phyloP scores from a whole-genome alignment of 192 early-diverging fungal species.

The Podochytrium sp. region DNA sequence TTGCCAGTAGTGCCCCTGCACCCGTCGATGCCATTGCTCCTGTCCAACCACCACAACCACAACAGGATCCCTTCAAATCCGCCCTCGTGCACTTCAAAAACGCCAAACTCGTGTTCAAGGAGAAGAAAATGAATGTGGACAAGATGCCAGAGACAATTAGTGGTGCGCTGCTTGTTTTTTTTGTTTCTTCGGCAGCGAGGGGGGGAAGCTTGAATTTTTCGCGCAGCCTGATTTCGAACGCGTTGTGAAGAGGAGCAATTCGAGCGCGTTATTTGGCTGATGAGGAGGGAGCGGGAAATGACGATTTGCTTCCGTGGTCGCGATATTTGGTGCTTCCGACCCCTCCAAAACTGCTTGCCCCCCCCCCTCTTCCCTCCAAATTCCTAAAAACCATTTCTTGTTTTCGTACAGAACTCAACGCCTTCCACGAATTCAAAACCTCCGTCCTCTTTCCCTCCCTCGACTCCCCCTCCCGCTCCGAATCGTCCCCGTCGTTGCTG shows the following conservation, averaged over 20 bases:
- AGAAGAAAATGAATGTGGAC: slow-evolving; percentile 12
- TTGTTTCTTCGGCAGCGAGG: no score
- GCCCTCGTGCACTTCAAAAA: slow-evolving; percentile 9
- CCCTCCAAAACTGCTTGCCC: not conserved
- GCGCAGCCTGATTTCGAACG: no score
- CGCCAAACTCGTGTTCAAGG: slow-evolving; percentile 25
- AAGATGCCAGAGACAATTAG: slow-evolving; percentile 1
- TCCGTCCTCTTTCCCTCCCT: no score
- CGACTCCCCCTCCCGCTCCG: no score
- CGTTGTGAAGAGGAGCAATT: no score
- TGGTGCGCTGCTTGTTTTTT: not conserved
- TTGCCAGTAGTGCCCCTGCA: not conserved
- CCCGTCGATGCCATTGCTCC: not conserved
- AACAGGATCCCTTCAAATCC: not conserved
- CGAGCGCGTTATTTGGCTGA: no score
- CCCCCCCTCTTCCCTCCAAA: no score
- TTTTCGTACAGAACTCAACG: slow-evolving; percentile 3
- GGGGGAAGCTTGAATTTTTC: no score
- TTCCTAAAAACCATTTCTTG: no score
- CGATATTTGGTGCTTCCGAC: not conserved
- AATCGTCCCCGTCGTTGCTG: no score
- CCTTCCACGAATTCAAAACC: slow-evolving; percentile 6
- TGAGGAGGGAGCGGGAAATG: no score
- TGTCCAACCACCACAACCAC: no score
- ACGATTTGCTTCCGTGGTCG: not conserved